Evolutionary conservation across 495 filamentous ascomycete genomes (phyloP), one percentile per base, ranked within the genome.

Genomic region (Neurospora sp.): DNA sequence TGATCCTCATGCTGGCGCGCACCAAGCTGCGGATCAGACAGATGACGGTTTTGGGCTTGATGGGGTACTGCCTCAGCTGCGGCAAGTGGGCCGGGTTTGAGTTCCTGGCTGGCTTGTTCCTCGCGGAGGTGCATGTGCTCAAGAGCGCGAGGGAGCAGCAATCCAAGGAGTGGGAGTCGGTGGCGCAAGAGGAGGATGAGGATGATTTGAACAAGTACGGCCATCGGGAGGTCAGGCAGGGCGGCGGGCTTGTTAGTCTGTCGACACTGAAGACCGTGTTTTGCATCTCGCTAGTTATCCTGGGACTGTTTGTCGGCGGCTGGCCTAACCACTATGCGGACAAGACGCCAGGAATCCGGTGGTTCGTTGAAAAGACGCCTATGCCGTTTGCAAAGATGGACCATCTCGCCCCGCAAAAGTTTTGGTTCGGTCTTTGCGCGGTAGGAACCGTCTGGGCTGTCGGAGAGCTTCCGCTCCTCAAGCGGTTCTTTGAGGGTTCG

Each of bases 51-150:
- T 74, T 83, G 5, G 76, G 74, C 9, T 75, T 89, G 10, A 83
- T 87, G 38, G 80, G 81, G 75, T 90, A 88, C 79, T 89, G 86
- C 74, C 84, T 90, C 74, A 82, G 83, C 42, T 87, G 84, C 72
- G 88, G 86, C 22, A 86, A 86, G 70, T 89, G 88, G 85, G 88
- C 88, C 27, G 81, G 86, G 2, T 85, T 89, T 14, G 83, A 90
- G 42, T 91, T 91, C 76, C 76, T 90, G 3, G 78, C 82, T 3
- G 89, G 89, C 41, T 82, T 89, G 82, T 79, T 90, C 39, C 84
- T 91, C 72, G 88, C 88, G 39, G 89, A 91, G 75, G 73, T 86
- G 1, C 85, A 88, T 68, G 79, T 90, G 6, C 44, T 75, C 8
- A 72, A 79, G 68, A 73, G 72, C 37, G 74, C 74, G 6, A 39